A percentile compares a stretch with the other conserved stretches of the same genome.
phyloP scores from a whole-genome alignment of 208 protist species.

The Leishmania braziliensis region DNA sequence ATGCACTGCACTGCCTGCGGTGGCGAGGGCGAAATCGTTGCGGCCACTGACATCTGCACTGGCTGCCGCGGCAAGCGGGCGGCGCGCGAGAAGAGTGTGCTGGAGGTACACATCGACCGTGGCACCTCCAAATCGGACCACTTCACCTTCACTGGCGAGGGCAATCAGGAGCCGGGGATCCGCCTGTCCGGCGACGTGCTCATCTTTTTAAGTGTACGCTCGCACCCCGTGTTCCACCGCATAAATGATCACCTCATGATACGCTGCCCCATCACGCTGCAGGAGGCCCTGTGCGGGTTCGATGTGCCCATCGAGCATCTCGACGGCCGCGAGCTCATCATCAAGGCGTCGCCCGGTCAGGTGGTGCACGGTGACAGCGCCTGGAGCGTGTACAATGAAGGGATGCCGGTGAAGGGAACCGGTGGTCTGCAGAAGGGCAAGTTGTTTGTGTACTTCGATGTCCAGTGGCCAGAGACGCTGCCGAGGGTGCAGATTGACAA shows the following conservation, averaged over 20 bases:
- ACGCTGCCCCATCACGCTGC: conserved; percentile 81
- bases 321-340: conserved; percentile 75
- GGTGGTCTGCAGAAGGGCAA: conserved; percentile 77
- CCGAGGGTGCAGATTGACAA: conserved; percentile 30
- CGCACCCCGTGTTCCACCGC: conserved; percentile 93
- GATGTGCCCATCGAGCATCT: conserved; percentile 90
- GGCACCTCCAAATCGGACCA: conserved; percentile 94
- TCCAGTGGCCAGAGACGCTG: conserved; percentile 82
- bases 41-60: conserved; percentile 90
- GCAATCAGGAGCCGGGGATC: conserved; percentile 90
- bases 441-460: conserved; percentile 83
- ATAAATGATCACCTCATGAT: conserved; percentile 94
- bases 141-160: conserved; percentile 95
- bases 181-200: conserved; percentile 95
- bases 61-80: conserved; percentile 93
- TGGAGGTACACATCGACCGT: conserved; percentile 96
- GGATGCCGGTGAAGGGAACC: conserved; percentile 88
- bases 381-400: conserved; percentile 82
- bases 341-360: conserved; percentile 70
- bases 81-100: conserved; percentile 90
- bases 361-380: conserved; percentile 77
- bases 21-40: conserved; percentile 82
- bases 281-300: conserved; percentile 94
- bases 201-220: conserved; percentile 93
- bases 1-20: conserved; percentile 88